Conservation (phyloP, 805 yeast genomes). For the Lachancea meyersii region DNA sequence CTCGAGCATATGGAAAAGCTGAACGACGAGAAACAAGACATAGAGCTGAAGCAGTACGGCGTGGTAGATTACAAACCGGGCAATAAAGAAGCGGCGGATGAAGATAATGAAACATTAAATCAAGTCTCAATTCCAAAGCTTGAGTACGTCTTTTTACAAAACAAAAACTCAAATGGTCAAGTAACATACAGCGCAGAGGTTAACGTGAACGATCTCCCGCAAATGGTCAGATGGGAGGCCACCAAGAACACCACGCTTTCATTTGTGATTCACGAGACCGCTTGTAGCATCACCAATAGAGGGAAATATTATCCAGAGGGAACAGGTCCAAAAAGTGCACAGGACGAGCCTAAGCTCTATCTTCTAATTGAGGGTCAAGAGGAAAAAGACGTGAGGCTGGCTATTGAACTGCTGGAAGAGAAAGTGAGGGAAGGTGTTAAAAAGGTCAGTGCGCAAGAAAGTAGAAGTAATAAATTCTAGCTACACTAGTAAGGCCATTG, state of each 20-base stretch:
- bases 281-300: constrained; percentile 71
- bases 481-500: constrained; percentile 9
- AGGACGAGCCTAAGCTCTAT: constrained; percentile 68
- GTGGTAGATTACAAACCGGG: constrained; percentile 8
- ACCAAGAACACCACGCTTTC: constrained; percentile 59
- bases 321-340: constrained; percentile 43
- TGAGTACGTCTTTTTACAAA: constrained; percentile 47
- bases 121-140: constrained; percentile 34
- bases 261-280: constrained; percentile 62
- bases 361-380: constrained; percentile 70
- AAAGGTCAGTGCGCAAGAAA: constrained; percentile 41
- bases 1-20: constrained; percentile 64
- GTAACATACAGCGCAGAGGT: constrained; percentile 59
- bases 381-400: constrained; percentile 50
- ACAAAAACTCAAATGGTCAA: constrained; percentile 50
- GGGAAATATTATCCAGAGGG: constrained; percentile 73
- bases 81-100: constrained; percentile 11
- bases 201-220: constrained; percentile 80
- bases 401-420: constrained; percentile 51
- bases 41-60: constrained; percentile 17
- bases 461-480: constrained; percentile 45
- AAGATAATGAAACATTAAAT: constrained; percentile 13
- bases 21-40: constrained; percentile 24
- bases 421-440: constrained; percentile 52
- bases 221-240: constrained; percentile 69